Evolutionary conservation across 345 rosid genomes (phyloP).

Genomic region (Eutrema heterophyllum): DNA sequence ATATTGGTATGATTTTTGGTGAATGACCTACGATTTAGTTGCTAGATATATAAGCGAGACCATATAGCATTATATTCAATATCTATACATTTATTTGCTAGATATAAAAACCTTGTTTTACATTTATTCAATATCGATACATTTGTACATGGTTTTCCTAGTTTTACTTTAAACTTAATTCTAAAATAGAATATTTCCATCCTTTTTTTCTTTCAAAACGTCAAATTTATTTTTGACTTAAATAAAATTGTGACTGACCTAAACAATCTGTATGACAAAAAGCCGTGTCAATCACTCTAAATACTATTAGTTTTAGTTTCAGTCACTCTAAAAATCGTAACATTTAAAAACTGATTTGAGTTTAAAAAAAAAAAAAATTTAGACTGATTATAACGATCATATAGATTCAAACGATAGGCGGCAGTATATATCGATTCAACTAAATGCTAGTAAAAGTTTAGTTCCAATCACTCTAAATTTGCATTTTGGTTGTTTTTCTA

Average conservation of each 20-base stretch:
- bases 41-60: not conserved
- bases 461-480: not conserved
- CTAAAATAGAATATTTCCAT: not conserved
- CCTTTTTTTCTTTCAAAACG: not conserved
- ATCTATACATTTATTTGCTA: not conserved
- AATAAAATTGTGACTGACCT: not conserved
- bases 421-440: too few relatives aligned
- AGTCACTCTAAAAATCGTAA: too few relatives aligned
- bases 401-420: not conserved
- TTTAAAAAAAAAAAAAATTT: too few relatives aligned
- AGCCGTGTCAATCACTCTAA: too few relatives aligned
- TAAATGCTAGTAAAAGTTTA: too few relatives aligned
- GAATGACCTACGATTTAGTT: slow-evolving; percentile 5
- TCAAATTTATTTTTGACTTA: not conserved
- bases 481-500: not conserved
- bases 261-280: too few relatives aligned
- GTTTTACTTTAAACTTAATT: not conserved
- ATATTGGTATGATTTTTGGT: slow-evolving; percentile 12
- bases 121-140: too few relatives aligned
- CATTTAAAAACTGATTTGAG: too few relatives aligned
- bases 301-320: too few relatives aligned
- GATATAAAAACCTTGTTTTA: too few relatives aligned
- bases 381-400: not conserved
- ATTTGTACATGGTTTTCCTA: too few relatives aligned
- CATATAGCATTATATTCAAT: not conserved